Base-by-base conservation (phyloP, 176 grass and related monocot species). In the Leersia perrieri region DNA sequence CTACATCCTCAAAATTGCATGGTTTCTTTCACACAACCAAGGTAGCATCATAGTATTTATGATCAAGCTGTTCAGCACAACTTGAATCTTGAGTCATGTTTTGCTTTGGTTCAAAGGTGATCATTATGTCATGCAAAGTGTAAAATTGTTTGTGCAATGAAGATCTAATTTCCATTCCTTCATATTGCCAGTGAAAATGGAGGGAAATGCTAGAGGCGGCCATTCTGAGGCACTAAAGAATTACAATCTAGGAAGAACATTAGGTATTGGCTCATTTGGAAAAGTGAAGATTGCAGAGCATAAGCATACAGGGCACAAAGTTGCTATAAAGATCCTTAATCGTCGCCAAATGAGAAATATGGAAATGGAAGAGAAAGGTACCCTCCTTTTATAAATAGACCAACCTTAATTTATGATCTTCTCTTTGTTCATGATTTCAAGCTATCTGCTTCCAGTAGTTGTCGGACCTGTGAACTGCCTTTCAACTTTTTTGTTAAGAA, bases 321-420 rank as follows among this genome's bases (percentile, higher is more conserved):
- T 98, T 78, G 95, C 95, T 47, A 87, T 98, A 83, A 98, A 98
- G 86, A 93, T 98, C 47, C 80, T 98, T 11, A 94, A 93, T 61
- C 84, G 92, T 38, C 78, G 75, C 58, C 86, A 94, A 85, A 91
- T 98, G 91, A 93, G 41, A 87, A 93, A 26, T 80, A 91, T 91
- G 86, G 92, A 91, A 71, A 98, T 93, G 90, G 95, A 98, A 84
- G 95, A 94, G 80, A 98, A 94, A 91, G 90, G 92, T 93, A 88
- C 42, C 40, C 28, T 34, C 57, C 63, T 72, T 72, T 22, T 35
- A 23, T 60, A 78, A 30, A 55, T 55, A 58, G 38, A 28, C 13
- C 16, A 5, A 5, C 28, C 30, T 57, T 60, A 33, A n/a, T 25
- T 51, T 87, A 60, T 77, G 25, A 47, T 80, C 44, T 26, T 80